Evolutionary conservation across 1,284 basidiomycete genomes (phyloP).

Genomic region (Moniliella sp.): DNA sequence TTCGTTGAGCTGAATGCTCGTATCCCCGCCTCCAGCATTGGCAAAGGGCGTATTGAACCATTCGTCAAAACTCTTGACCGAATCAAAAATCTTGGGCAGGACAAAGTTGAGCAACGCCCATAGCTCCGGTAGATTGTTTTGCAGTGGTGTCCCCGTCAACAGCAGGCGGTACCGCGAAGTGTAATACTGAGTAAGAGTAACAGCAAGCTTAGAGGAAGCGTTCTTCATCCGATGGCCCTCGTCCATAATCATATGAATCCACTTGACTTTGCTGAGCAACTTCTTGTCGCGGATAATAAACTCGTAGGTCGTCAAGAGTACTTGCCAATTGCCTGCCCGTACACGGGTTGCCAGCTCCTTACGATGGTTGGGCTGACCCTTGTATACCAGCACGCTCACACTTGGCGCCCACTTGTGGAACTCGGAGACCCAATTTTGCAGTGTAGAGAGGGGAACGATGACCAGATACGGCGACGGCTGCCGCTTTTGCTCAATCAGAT

Average conservation of each 20-base stretch:
- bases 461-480: constrained; percentile 32
- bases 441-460: constrained; percentile 32
- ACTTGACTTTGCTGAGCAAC: constrained; percentile 32
- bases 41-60: constrained; percentile 99
- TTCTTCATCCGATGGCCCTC: constrained; percentile 97
- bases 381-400: constrained; percentile 28
- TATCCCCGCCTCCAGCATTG: constrained; percentile 65
- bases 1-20: constrained; percentile 87
- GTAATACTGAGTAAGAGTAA: constrained; percentile 81
- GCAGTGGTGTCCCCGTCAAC: constrained; percentile 86
- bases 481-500: constrained; percentile 32
- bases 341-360: constrained; percentile 22
- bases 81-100: constrained; percentile 94
- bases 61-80: constrained; percentile 95
- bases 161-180: constrained; percentile 81
- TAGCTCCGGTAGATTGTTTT: constrained; percentile 93
- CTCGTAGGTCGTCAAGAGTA: constrained; percentile 32
- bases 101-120: constrained; percentile 98
- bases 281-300: constrained; percentile 35
- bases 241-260: constrained; percentile 34
- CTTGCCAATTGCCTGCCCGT: constrained; percentile 27
- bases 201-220: constrained; percentile 75
- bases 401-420: constrained; percentile 32
- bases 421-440: constrained; percentile 34
- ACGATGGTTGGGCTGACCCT: constrained; percentile 28